Evolutionary conservation across 169 alveolate genomes (phyloP), one percentile per base, ranked within the genome.

Genomic region (Nephromyces sp.): DNA sequence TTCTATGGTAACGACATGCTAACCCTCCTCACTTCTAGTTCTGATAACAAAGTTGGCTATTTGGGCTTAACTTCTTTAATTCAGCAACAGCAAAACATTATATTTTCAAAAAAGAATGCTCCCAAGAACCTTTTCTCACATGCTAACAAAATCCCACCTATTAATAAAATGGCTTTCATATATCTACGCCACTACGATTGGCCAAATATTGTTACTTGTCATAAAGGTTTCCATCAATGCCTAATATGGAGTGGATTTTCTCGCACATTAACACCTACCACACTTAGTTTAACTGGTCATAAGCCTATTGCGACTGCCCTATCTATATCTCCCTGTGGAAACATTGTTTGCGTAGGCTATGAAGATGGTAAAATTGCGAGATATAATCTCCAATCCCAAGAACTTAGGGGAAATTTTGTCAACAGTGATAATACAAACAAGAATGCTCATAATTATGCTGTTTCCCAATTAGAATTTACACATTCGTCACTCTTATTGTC

Each of bases 341-440:
- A 89, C 79, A 89, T 84, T 72, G 90, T 86, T 3, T n/a, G n/a
- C n/a, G n/a, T n/a, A n/a, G 96, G 95, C 29, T 90, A 83, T 82
- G 87, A 77, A 32, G 82, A 81, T 78, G 94, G 94, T 31, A 29
- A 75, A 27, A 70, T 92, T 6, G 88, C 86, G 77, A 81, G 89
- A 43, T 84, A 88, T 75, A 89, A 89, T 66, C 80, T 91, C 81
- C 93, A 91, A 78, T 84, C 91, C 51, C 89, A 94, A 0, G 53
- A 76, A 6, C 82, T 75, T 66, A 80, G 89, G 21, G 83, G 83
- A n/a, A 72, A 35, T 34, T 52, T 70, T 61, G 0, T 24, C 32
- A 35, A 28, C 32, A n/a, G n/a, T n/a, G n/a, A n/a, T n/a, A n/a
- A n/a, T n/a, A n/a, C n/a, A n/a, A n/a, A n/a, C n/a, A n/a, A n/a